Percentiles rank a stretch among this genome's conserved stretches.
Conservation (phyloP, 192 early-diverging fungal genomes). For the Pilaira anomala region DNA sequence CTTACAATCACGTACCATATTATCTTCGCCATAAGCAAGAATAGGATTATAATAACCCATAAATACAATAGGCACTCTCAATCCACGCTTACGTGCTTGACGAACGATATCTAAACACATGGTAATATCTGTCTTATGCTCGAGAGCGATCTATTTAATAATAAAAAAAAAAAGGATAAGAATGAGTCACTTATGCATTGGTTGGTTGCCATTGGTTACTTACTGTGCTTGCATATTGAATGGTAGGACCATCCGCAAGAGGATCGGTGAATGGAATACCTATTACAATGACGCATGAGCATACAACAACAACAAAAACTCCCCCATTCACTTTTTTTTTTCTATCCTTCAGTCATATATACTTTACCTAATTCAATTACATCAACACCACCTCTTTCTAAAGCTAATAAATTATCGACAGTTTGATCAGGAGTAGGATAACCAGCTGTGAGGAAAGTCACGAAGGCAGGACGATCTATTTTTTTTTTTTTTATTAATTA, state of each 20-base stretch:
- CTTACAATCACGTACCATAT: conserved; percentile 80
- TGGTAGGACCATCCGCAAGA: conserved; percentile 94
- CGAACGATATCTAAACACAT: conserved; percentile 78
- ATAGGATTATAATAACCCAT: conserved; percentile 99
- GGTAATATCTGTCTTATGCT: conserved; percentile 74
- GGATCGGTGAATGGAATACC: conserved; percentile 97
- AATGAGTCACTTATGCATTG: conserved; percentile 8
- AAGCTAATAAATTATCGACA: conserved; percentile 79
- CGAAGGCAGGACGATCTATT: conserved; percentile 81
- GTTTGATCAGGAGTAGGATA: conserved; percentile 79
- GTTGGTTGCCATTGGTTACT: neutral
- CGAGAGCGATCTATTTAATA: conserved; percentile 65
- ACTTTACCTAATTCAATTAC: conserved; percentile 87
- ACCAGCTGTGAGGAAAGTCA: conserved; percentile 92
- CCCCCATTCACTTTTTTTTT: neutral
- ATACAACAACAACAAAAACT: neutral
- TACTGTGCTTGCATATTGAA: conserved; percentile 88
- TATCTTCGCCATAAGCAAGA: conserved; percentile 88
- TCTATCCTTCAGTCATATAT: neutral
- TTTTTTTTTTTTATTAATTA: no score
- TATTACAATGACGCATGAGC: conserved; percentile 16
- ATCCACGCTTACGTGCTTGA: conserved; percentile 76
- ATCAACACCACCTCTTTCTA: conserved; percentile 90
- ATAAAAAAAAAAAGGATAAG: neutral
- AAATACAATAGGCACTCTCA: conserved; percentile 88